phyloP scores from a whole-genome alignment of 441 rosid genomes.

The Geranium incanum region DNA sequence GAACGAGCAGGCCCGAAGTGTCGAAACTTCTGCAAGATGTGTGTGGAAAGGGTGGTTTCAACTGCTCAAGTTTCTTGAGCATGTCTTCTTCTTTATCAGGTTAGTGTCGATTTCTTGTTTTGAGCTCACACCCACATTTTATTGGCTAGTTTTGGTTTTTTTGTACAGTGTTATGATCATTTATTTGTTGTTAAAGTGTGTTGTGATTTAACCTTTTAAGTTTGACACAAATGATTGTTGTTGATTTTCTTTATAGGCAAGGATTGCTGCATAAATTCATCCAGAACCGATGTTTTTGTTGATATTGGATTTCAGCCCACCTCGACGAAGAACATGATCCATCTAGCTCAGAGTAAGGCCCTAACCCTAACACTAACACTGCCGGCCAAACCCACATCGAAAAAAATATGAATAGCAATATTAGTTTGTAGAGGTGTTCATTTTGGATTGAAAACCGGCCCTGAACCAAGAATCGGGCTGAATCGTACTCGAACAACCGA shows the following conservation, averaged over 20 bases:
- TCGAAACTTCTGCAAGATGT: conserved; percentile 26
- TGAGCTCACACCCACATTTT: background rate
- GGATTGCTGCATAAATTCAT: conserved; percentile 40
- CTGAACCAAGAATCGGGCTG: background rate
- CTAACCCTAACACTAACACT: background rate
- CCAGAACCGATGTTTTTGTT: conserved; percentile 21
- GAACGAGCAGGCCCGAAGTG: conserved; percentile 28
- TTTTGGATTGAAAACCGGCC: background rate
- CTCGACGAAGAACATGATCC: conserved; percentile 40
- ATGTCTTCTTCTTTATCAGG: conserved; percentile 28
- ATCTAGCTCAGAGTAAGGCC: conserved; percentile 39
- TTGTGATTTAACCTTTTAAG: background rate
- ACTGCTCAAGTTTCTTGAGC: conserved; percentile 28
- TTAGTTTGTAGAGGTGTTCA: too few relatives aligned
- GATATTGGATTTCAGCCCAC: conserved; percentile 36
- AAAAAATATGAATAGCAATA: too few relatives aligned
- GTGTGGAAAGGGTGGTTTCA: conserved; percentile 26
- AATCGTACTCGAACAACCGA: too few relatives aligned
- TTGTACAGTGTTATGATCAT: too few relatives aligned
- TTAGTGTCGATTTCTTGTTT: conserved; percentile 3
- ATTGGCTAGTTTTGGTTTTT: background rate
- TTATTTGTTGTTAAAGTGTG: background rate
- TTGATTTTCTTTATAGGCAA: conserved; percentile 22
- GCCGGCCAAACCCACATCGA: too few relatives aligned
- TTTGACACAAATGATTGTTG: background rate